Evolutionary conservation across 495 filamentous ascomycete genomes (phyloP).

Genomic region (Pyronema omphalodes): DNA sequence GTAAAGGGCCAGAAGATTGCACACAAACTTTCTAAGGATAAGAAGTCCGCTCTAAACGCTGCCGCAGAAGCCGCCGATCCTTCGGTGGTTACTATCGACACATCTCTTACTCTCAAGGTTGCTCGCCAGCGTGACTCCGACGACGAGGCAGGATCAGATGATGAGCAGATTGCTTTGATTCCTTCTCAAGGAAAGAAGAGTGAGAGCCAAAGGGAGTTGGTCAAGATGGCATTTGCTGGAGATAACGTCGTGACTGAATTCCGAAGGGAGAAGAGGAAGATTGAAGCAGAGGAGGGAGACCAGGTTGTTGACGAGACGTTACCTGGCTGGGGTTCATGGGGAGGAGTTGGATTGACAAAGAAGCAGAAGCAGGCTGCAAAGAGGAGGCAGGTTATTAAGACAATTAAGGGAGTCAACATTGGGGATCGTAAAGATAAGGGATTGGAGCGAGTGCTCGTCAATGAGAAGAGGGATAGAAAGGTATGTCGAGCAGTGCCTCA

Average conservation of each 20-base stretch:
- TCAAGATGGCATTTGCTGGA: constrained; percentile 73
- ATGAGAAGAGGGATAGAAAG: constrained; percentile 81
- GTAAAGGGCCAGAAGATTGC: constrained; percentile 14
- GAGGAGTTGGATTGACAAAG: constrained; percentile 56
- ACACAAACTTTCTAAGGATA: constrained; percentile 21
- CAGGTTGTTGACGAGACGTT: constrained; percentile 69
- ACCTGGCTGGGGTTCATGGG: constrained; percentile 85
- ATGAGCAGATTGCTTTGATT: constrained; percentile 16
- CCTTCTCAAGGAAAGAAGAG: constrained; percentile 9
- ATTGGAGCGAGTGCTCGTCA: constrained; percentile 72
- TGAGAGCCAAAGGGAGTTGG: constrained; percentile 58
- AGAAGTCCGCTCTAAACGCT: constrained; percentile 14
- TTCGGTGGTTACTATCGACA: constrained; percentile 7
- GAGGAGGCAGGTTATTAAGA: constrained; percentile 45
- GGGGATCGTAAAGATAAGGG: constrained; percentile 66
- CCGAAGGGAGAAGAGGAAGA: constrained; percentile 56
- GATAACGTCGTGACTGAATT: constrained; percentile 78
- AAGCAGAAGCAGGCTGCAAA: constrained; percentile 35
- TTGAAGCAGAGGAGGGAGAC: constrained; percentile 62
- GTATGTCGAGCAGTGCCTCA: constrained; percentile 29
- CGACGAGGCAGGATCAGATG: constrained; percentile 37
- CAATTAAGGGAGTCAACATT: constrained; percentile 54
- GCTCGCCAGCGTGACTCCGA: constrained; percentile 25
- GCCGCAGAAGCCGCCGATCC: constrained; percentile 14
- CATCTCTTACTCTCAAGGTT: constrained; percentile 12